Base-by-base conservation (phyloP, 2,329 filamentous ascomycete genomes). In the Claviceps purpurea region DNA sequence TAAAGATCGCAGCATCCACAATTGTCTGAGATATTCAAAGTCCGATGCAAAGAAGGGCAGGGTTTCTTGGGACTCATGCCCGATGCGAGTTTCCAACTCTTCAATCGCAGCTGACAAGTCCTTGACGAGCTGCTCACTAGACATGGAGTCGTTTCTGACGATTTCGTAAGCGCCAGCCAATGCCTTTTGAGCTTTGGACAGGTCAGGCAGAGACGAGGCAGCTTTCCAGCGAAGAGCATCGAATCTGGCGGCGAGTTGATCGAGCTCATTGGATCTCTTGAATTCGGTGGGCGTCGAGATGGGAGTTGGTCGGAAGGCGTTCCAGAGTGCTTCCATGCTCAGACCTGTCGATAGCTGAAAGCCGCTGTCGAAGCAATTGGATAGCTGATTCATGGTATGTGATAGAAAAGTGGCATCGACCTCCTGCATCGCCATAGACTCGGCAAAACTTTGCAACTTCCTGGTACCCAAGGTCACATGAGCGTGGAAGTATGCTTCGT, bases 311-410 rank as follows among this genome's bases (percentile, higher is more conserved):
- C 85, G 79, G 61, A 94, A 78, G 1, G 72, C 61, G 43, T 79
- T 77, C 91, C 90, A 95, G 5, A 95, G 73, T 8, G 71, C 65
- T 62, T 93, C 86, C 86, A 94, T 93, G 57, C 81, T 84, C 13
- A 89, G 70, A 0, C 89, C 89, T 2, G 85, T 89, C 0, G 74
- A 81, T 14, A 94, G 70, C 52, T 81, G 81, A 69, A 89, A 90
- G 2, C 80, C 82, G 16, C 79, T 75, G 24, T 78, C 75, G 61
- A 95, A 91, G 49, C 75, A 74, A 41, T 69, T 69, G 44, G 75
- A 67, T 2, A 84, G 60, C 5, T 66, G 70, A 0, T 65, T 60
- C 1, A 72, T 58, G 39, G 79, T 61, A 10, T 62, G 56, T 1
- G 61, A 59, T 4, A 72, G 60, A n/a, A 80, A 67, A 2, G 68